Conservation (phyloP, 139 green algal species). For the Choricystis sp. region DNA sequence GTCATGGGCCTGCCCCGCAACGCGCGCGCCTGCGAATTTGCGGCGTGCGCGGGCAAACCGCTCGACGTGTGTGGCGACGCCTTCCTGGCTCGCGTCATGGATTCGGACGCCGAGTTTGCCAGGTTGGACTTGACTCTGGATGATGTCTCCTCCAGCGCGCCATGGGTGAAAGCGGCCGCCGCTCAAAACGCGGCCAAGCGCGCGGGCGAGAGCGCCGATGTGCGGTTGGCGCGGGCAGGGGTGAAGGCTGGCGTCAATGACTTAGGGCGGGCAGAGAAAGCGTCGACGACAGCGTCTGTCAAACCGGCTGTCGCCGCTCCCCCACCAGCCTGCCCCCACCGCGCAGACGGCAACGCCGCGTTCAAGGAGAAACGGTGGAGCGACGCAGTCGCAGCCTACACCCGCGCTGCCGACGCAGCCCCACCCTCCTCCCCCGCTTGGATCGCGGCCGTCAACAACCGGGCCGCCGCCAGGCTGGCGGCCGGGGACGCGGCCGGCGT, state of each 20-base stretch:
- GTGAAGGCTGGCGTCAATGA: not conserved
- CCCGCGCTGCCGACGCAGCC: too few species aligned
- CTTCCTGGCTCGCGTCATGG: conserved; percentile 60
- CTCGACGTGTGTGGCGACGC: conserved; percentile 65
- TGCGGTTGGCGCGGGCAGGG: not conserved
- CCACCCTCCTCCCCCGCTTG: not conserved
- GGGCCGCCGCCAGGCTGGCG: conserved; percentile 53
- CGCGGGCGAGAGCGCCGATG: conserved; percentile 1
- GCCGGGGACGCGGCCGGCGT: conserved; percentile 32
- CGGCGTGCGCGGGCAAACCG: conserved; percentile 38
- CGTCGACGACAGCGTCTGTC: not conserved
- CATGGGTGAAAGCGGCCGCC: conserved; percentile 40
- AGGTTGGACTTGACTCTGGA: conserved; percentile 42
- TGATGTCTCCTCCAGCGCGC: conserved; percentile 42
- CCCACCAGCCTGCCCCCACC: not conserved
- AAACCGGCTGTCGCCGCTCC: not conserved
- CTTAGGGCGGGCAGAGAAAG: conserved; percentile 1
- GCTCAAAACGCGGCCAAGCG: conserved; percentile 21
- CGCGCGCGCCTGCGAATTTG: conserved; percentile 46
- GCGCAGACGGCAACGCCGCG: not conserved
- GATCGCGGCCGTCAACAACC: conserved; percentile 49
- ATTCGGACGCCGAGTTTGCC: conserved; percentile 69
- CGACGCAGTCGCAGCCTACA: conserved; percentile 3
- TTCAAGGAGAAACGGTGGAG: not conserved
- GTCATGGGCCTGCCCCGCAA: conserved; percentile 51